Conservation (phyloP, 2,329 filamentous ascomycete genomes). For the Cadophora sp. region DNA sequence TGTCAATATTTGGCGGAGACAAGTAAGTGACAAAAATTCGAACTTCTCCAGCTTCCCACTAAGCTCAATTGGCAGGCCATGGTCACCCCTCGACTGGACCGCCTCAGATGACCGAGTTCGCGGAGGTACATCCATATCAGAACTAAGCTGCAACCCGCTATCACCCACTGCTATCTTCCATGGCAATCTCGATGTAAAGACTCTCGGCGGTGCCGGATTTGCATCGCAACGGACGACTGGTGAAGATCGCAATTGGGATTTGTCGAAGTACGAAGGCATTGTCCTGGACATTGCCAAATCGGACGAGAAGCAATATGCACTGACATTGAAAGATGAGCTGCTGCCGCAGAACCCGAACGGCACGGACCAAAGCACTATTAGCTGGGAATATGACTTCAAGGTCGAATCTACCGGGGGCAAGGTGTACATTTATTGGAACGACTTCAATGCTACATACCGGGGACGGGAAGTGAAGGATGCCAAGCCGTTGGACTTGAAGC, state of each 20-base stretch:
- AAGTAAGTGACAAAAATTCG: slow-evolving; percentile 30
- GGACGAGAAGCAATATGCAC: slow-evolving; percentile 73
- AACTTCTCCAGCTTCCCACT: not conserved
- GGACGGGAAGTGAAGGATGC: slow-evolving; percentile 69
- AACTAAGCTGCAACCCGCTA: slow-evolving; percentile 48
- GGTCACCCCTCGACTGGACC: slow-evolving; percentile 68
- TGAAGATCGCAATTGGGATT: slow-evolving; percentile 65
- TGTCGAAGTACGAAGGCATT: slow-evolving; percentile 68
- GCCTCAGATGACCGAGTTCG: slow-evolving; percentile 79
- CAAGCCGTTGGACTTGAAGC: slow-evolving; percentile 61
- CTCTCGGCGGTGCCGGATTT: slow-evolving; percentile 82
- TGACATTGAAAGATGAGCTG: slow-evolving; percentile 76
- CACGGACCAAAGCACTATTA: slow-evolving; percentile 73
- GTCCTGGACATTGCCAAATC: slow-evolving; percentile 57
- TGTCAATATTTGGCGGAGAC: slow-evolving; percentile 38
- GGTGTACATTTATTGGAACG: slow-evolving; percentile 67
- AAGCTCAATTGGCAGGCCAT: slow-evolving; percentile 53
- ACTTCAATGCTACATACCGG: slow-evolving; percentile 75
- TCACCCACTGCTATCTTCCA: slow-evolving; percentile 58
- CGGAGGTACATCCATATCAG: slow-evolving; percentile 69
- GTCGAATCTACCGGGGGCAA: slow-evolving; percentile 44
- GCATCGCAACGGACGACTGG: slow-evolving; percentile 74
- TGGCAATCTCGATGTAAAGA: slow-evolving; percentile 74
- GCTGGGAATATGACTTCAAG: slow-evolving; percentile 76
- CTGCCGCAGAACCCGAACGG: slow-evolving; percentile 64